These are phyloP conservation scores for Fraxinus anomala DNA, from an alignment of 257 asterid species.

Conservation along the genomic window DNA sequence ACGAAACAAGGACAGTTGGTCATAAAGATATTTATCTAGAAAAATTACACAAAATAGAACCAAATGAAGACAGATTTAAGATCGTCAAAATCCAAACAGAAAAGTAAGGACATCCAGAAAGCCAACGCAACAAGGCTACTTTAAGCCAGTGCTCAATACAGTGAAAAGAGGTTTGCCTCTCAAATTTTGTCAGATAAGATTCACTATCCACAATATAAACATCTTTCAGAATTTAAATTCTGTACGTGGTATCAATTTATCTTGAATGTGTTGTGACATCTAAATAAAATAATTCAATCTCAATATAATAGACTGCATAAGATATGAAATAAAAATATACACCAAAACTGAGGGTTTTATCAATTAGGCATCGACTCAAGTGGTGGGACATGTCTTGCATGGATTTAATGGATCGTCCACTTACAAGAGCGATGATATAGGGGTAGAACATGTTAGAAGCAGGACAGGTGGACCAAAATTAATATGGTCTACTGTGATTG, in stretches of 20 bases:
- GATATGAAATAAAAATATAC: not conserved
- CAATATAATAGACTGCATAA: not conserved
- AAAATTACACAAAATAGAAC: not conserved
- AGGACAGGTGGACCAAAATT: not conserved
- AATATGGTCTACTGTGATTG: not conserved
- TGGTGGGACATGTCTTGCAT: not conserved
- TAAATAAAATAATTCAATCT: not conserved
- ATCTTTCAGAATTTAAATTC: not conserved
- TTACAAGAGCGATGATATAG: not conserved
- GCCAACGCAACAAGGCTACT: not conserved
- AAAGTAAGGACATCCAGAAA: not conserved
- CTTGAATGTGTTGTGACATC: not conserved
- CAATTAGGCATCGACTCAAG: not conserved
- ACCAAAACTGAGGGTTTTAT: not conserved
- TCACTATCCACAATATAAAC: not conserved
- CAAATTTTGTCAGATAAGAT: not conserved
- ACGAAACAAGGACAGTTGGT: not conserved
- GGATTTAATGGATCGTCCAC: not conserved
- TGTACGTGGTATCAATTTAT: not conserved
- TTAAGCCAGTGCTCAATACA: not conserved
- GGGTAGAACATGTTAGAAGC: not conserved
- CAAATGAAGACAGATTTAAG: not conserved
- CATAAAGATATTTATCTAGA: not conserved
- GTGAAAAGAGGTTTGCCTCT: not conserved
- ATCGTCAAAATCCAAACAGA: not conserved